Base-by-base conservation (phyloP, 345 rosid species). In the Heritiera littoralis region DNA sequence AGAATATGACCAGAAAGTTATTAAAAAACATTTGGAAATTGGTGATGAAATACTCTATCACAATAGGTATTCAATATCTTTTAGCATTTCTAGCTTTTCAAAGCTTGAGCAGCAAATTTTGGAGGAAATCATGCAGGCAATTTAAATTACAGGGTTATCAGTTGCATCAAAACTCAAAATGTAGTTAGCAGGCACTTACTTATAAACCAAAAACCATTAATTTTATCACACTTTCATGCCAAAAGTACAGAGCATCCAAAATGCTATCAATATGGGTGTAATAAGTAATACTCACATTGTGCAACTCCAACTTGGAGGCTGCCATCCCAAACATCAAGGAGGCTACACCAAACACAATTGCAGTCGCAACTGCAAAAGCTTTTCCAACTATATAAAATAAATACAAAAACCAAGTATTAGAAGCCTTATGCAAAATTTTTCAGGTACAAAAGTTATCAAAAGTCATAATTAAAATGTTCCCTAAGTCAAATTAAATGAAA, bases 331-430 rank as follows among this genome's bases (percentile, higher is more conserved):
- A 88, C 23, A 83, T 78, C 82, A 89, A 54, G 51, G 92, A 81
- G 14, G 91, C 89, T 41, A 94, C 94, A 64, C 98, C 98, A 82
- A 93, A 95, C 72, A 95, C 87, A 78, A 91, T 35, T 13, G 79
- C 85, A 59, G 96, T 95, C 18, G 98, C 97, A 28, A 84, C 89
- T 60, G 88, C 89, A 86, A 93, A 95, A 65, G 98, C 99, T 84
- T 88, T 92, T 68, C 97, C 96, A 81, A 92, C 99, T 95, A 78
- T 59, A 70, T 45, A 66, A 32, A 45, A 77, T 11, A 74, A 59
- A 59, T 43, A 67, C 20, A 14, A 65, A 43, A 18, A 54, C 17
- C 17, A 38, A 72, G 61, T 35, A 9, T 54, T 52, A 72, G 59
- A 72, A 35, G 48, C 64, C 46, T 38, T 32, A 35, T 5, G 23